Base-by-base conservation (phyloP, 2,329 filamentous ascomycete species). In the Microdochium trichocladiopsis region DNA sequence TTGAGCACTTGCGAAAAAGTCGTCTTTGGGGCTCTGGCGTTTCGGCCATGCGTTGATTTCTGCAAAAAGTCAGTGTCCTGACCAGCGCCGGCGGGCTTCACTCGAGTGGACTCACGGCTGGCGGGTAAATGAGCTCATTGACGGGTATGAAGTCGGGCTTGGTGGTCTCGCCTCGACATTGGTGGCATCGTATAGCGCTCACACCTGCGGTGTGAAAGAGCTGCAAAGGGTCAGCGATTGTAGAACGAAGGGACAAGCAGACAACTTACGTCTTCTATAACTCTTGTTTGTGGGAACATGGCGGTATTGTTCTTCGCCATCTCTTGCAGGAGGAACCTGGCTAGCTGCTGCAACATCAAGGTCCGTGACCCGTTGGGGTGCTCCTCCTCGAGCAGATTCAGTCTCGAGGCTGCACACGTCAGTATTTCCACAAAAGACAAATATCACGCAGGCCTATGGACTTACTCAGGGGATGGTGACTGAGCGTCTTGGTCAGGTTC, bases 1-100 rank as follows among this genome's bases (percentile, higher is more conserved):
- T 96, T 96, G n/a, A 99, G 74, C 48, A 96, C 84, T 63, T 94
- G 88, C 0, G 91, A 95, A 66, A 99, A 99, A 50, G 79, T 89
- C 60, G 74, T 78, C 65, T 75, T 80, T 50, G 70, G 77, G 49
- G 71, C 69, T 66, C 78, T 79, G 45, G 71, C 66, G 53, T 75
- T 79, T 51, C 80, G 70, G 21, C 66, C 63, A 45, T 45, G 41
- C 6, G 72, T 67, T 4, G 72, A 56, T 66, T 82, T 81, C 70
- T 80, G 53, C 3, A 50, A 12, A 24, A 41, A 33, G 60, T 66
- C 56, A 65, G 58, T 50, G 18, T 8, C 12, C 9, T 48, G 23
- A 25, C 14, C 11, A 25, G 11, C 45, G 3, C 3, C 25, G 12
- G 14, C 6, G 18, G 4, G 8, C 25, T 9, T 11, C 9, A 21